A percentile compares a stretch with the other conserved stretches of the same genome.
Evolutionary conservation across 495 filamentous ascomycete genomes (phyloP).

Genomic region (Aspergillus steynii): DNA sequence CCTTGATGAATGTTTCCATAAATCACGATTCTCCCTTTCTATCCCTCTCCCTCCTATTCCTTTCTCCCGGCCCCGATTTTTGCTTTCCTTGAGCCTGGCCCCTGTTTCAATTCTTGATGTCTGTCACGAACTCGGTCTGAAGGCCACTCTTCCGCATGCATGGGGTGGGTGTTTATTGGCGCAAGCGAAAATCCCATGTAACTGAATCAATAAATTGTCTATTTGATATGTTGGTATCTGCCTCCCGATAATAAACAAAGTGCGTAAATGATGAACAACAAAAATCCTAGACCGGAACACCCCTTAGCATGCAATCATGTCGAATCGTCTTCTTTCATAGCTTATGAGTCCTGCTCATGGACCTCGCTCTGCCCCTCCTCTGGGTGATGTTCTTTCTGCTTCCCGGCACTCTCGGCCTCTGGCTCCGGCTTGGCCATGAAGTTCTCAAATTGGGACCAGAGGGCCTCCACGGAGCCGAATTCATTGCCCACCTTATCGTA

Average conservation of each 20-base stretch:
- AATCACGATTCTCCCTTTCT: conserved; percentile 5
- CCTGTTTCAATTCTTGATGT: conserved; percentile 29
- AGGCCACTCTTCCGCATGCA: conserved; percentile 43
- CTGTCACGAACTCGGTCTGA: conserved; percentile 38
- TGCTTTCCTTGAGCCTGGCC: conserved; percentile 19
- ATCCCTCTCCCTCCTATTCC: neutral
- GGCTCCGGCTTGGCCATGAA: conserved; percentile 81
- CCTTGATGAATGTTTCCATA: conserved; percentile 15
- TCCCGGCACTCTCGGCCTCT: conserved; percentile 41
- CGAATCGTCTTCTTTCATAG: neutral
- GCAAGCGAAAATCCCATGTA: conserved; percentile 36
- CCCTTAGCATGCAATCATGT: neutral
- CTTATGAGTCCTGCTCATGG: conserved; percentile 8
- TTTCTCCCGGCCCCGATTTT: conserved; percentile 19
- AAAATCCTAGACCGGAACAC: neutral
- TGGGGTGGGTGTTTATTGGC: conserved; percentile 49
- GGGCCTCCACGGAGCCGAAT: conserved; percentile 91
- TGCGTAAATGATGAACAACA: neutral
- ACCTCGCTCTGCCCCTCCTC: conserved; percentile 24
- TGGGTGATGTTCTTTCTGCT: conserved; percentile 20
- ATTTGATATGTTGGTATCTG: neutral
- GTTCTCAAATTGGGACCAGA: conserved; percentile 96
- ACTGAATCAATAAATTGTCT: conserved; percentile 24
- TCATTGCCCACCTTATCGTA: conserved; percentile 81
- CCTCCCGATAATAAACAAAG: neutral